A percentile compares a stretch with the other conserved stretches of the same genome.
These are phyloP conservation scores for Orbilia blumenaviensis DNA, from an alignment of 2,329 filamentous ascomycete genomes.

Conservation along the genomic window DNA sequence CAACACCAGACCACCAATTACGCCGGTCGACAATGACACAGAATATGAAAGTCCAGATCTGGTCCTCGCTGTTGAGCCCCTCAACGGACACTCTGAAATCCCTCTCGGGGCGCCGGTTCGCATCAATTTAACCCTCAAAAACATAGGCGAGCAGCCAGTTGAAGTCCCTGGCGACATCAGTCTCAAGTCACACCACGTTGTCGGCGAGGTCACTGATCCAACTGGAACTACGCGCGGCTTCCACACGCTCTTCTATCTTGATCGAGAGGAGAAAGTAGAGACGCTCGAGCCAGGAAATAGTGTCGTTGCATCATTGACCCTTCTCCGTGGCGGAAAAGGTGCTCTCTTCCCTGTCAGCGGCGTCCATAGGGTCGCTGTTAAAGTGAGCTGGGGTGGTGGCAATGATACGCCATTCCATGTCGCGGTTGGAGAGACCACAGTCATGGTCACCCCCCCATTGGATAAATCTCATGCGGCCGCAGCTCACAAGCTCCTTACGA, in stretches of 20 bases:
- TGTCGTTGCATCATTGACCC: neutral
- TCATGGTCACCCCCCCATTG: constrained; percentile 23
- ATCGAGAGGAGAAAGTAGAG: neutral
- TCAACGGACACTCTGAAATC: constrained; percentile 1
- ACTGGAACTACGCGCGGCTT: neutral
- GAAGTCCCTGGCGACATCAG: constrained; percentile 5
- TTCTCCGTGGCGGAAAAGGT: constrained; percentile 20
- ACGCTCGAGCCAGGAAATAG: neutral
- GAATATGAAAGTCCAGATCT: constrained; percentile 19
- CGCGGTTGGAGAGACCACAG: neutral
- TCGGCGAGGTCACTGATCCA: constrained; percentile 7
- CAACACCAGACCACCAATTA: neutral
- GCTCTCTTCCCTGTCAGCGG: constrained; percentile 8
- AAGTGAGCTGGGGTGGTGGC: neutral
- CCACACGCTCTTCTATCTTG: constrained; percentile 22
- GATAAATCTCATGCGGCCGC: constrained; percentile 14
- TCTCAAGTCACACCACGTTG: constrained; percentile 6
- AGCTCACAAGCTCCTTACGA: constrained; percentile 4
- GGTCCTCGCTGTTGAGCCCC: neutral
- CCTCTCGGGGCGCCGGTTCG: constrained; percentile 15
- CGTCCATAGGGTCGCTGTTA: constrained; percentile 6
- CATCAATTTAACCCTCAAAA: constrained; percentile 7
- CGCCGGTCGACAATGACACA: neutral
- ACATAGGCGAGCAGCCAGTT: neutral
- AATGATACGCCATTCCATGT: neutral